phyloP scores from a whole-genome alignment of 352 stramenopile genomes.

The Blastocystis sp. region DNA sequence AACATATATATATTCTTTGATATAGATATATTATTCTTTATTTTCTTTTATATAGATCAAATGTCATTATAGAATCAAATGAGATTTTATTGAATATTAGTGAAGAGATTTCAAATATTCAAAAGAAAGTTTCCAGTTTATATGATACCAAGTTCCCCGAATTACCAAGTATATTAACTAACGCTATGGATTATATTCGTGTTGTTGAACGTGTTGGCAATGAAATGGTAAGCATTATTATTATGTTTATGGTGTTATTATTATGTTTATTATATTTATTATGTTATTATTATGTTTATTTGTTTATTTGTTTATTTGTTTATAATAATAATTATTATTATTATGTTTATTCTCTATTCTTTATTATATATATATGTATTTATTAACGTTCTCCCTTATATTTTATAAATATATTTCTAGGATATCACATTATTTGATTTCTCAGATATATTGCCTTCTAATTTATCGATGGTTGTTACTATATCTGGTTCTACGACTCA shows the following conservation, averaged over 20 bases:
- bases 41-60: slow-evolving; percentile 58
- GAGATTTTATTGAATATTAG: slow-evolving; percentile 68
- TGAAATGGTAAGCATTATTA: slow-evolving; percentile 51
- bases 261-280: neutral
- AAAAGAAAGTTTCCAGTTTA: slow-evolving; percentile 66
- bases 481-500: slow-evolving; percentile 70
- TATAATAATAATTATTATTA: no score
- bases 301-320: no score
- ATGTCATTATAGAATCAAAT: slow-evolving; percentile 66
- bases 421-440: slow-evolving; percentile 70
- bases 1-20: no score
- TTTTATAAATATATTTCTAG: slow-evolving; percentile 49
- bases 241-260: neutral
- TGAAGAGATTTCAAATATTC: slow-evolving; percentile 66
- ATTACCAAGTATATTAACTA: slow-evolving; percentile 71
- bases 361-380: no score
- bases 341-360: no score
- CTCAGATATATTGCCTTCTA: slow-evolving; percentile 64
- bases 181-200: slow-evolving; percentile 67
- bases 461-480: slow-evolving; percentile 75
- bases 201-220: slow-evolving; percentile 71
- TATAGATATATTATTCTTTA: no score
- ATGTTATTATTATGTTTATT: no score
- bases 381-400: slow-evolving; percentile 13
- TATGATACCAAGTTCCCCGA: slow-evolving; percentile 78